These are phyloP conservation scores for Coniella lustricola DNA, from an alignment of 2,329 filamentous ascomycete species.

Conservation along the genomic window DNA sequence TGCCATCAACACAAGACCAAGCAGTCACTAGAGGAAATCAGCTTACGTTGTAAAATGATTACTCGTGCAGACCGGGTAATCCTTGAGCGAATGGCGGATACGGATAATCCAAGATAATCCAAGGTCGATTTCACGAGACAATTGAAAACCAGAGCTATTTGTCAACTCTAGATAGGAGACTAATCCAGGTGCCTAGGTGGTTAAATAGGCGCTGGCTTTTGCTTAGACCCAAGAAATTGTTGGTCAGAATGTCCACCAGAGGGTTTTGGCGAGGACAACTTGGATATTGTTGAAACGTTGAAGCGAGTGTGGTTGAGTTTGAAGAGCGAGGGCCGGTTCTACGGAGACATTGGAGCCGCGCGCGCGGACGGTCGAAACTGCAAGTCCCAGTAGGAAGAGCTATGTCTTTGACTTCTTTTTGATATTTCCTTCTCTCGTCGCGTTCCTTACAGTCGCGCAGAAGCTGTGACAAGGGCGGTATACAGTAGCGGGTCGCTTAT, in stretches of 20 bases:
- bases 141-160: too few relatives aligned
- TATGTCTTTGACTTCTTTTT: too few relatives aligned
- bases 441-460: too few relatives aligned
- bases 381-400: background rate
- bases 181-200: too few relatives aligned
- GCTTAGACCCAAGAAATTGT: constrained; percentile 33
- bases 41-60: constrained; percentile 9
- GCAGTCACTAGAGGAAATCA: background rate
- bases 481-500: too few relatives aligned
- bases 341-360: constrained; percentile 6
- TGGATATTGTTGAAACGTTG: background rate
- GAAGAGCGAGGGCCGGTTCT: constrained; percentile 11
- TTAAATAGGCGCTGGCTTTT: background rate
- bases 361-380: background rate
- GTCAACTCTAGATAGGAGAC: too few relatives aligned
- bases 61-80: constrained; percentile 11
- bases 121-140: too few relatives aligned
- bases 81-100: constrained; percentile 2
- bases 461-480: too few relatives aligned
- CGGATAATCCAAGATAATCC: background rate
- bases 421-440: too few relatives aligned
- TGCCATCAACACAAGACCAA: background rate
- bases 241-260: constrained; percentile 16
- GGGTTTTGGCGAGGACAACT: background rate
- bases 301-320: constrained; percentile 20